Conservation (phyloP, 2,329 filamentous ascomycete genomes). For the Diaporthe sp. region DNA sequence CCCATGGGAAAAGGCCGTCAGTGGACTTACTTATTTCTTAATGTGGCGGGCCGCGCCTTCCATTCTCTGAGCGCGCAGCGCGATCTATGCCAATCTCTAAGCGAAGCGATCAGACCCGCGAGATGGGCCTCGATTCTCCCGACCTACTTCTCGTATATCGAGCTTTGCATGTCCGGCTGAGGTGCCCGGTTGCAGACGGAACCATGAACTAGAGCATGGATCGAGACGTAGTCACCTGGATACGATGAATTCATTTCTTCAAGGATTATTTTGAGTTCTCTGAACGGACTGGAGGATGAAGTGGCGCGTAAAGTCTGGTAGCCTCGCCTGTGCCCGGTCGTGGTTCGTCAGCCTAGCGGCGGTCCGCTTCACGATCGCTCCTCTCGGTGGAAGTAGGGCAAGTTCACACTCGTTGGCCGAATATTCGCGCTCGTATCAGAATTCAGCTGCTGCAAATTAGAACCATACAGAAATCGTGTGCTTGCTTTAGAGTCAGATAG, state of each 20-base stretch:
- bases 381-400: too few species aligned
- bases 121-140: not conserved
- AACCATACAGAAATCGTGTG: too few species aligned
- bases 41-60: too few species aligned
- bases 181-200: not conserved
- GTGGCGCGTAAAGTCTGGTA: not conserved
- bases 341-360: not conserved
- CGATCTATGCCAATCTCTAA: too few species aligned
- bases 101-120: too few species aligned
- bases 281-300: too few species aligned
- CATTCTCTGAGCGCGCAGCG: too few species aligned
- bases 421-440: not conserved
- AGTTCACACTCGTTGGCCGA: not conserved
- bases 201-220: not conserved
- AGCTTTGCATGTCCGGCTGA: not conserved
- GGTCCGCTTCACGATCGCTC: not conserved
- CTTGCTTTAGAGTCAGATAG: not conserved
- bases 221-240: not conserved
- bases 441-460: too few species aligned
- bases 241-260: not conserved
- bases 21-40: rapidly evolving
- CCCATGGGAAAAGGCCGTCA: too few species aligned
- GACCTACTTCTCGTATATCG: not conserved
- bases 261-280: not conserved
- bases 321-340: too few species aligned